Conservation (phyloP, 2,329 filamentous ascomycete genomes). For the Ophiostoma australiae region DNA sequence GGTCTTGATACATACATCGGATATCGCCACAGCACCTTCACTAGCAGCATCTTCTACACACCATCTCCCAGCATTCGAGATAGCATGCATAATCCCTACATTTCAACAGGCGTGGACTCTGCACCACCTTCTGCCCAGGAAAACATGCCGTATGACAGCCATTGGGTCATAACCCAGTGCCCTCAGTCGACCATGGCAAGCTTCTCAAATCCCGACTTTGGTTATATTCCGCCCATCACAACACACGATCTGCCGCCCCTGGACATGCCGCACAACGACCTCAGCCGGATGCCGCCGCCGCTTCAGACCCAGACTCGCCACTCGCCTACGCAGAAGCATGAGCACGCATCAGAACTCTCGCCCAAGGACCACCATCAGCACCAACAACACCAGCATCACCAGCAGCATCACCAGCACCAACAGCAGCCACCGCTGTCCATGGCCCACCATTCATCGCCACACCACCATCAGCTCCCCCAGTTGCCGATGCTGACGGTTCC, state of each 20-base stretch:
- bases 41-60: not conserved
- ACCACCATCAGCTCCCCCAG: slow-evolving; percentile 44
- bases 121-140: slow-evolving; percentile 45
- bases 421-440: slow-evolving; percentile 19
- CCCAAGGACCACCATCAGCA: slow-evolving; percentile 18
- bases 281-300: slow-evolving; percentile 53
- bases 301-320: slow-evolving; percentile 28
- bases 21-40: not conserved
- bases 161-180: slow-evolving; percentile 57
- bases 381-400: slow-evolving; percentile 16
- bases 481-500: slow-evolving; percentile 70
- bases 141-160: slow-evolving; percentile 35
- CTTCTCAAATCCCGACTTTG: slow-evolving; percentile 53
- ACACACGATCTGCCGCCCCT: slow-evolving; percentile 43
- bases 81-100: slow-evolving; percentile 41
- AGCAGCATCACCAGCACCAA: slow-evolving; percentile 16
- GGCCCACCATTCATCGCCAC: slow-evolving; percentile 34
- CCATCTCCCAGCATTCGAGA: slow-evolving; percentile 16
- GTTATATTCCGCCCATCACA: slow-evolving; percentile 51
- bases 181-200: slow-evolving; percentile 66
- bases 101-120: slow-evolving; percentile 45
- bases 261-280: slow-evolving; percentile 36
- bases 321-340: slow-evolving; percentile 35
- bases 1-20: not conserved
- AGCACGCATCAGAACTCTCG: slow-evolving; percentile 16